phyloP scores from a whole-genome alignment of 176 grass and related monocot genomes.

The Puccinellia tenuiflora region DNA sequence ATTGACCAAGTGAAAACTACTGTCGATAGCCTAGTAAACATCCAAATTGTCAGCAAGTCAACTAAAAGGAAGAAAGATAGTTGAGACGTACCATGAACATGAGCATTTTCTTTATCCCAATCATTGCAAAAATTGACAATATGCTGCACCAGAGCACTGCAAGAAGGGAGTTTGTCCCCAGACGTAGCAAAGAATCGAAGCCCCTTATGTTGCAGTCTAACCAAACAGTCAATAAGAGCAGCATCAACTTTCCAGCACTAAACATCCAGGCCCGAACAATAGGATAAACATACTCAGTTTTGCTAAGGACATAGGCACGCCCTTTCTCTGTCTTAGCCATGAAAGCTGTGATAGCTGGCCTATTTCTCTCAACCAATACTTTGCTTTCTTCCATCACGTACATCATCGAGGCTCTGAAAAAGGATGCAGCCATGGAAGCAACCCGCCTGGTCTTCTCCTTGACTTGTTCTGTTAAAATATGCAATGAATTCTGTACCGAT shows the following conservation, averaged over 20 bases:
- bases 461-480: conserved; percentile 22
- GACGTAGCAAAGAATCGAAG: conserved; percentile 76
- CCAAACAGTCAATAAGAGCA: conserved; percentile 78
- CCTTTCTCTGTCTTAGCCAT: conserved; percentile 44
- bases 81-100: conserved; percentile 53
- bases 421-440: conserved; percentile 54
- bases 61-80: conserved; percentile 22
- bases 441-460: conserved; percentile 40
- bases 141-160: conserved; percentile 81
- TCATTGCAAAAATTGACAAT: conserved; percentile 78
- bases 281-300: conserved; percentile 52
- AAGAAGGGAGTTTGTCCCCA: conserved; percentile 88
- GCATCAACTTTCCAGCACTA: conserved; percentile 67
- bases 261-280: conserved; percentile 61
- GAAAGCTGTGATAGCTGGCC: conserved; percentile 40
- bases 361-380: conserved; percentile 50
- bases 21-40: neutral
- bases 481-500: neutral
- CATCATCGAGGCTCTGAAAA: conserved; percentile 53
- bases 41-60: neutral
- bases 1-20: neutral
- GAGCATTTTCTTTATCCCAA: conserved; percentile 76
- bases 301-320: conserved; percentile 43
- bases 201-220: conserved; percentile 86
- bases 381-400: conserved; percentile 56